Conservation (phyloP, 2,329 filamentous ascomycete genomes). For the Trichoderma afroharzianum region DNA sequence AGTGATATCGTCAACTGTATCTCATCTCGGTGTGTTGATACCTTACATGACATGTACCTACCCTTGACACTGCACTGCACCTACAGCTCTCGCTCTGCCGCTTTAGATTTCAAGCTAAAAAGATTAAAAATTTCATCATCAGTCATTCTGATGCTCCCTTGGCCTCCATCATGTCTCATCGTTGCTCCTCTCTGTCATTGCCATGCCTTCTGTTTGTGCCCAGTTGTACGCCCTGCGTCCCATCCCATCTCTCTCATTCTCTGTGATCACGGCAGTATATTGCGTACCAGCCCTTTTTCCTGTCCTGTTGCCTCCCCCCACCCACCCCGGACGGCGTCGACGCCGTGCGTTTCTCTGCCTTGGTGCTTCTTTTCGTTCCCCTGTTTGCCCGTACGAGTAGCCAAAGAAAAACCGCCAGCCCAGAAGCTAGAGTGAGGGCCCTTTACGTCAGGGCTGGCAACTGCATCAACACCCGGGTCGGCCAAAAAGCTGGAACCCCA, state of each 20-base stretch:
- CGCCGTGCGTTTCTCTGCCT: background rate
- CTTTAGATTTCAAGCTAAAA: background rate
- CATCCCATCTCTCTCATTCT: background rate
- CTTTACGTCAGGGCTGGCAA: slow-evolving; percentile 19
- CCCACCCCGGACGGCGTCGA: background rate
- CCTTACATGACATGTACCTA: background rate
- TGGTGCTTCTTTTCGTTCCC: background rate
- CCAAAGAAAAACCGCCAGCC: background rate
- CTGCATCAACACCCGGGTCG: slow-evolving; percentile 18
- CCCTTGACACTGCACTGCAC: background rate
- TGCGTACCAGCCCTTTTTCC: background rate
- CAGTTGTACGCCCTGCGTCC: background rate
- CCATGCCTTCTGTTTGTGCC: background rate
- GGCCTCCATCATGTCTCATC: background rate
- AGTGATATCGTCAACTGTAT: background rate
- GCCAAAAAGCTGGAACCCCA: slow-evolving; percentile 12
- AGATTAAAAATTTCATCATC: background rate
- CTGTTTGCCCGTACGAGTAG: background rate
- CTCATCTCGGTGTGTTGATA: background rate
- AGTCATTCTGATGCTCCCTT: background rate
- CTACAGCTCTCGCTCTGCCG: background rate
- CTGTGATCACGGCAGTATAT: background rate
- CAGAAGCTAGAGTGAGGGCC: background rate
- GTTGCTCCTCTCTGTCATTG: background rate
- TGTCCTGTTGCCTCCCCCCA: background rate